A percentile compares a stretch with the other conserved stretches of the same genome.
phyloP scores from a whole-genome alignment of 2,329 filamentous ascomycete genomes.

The Fusarium verrucosum region DNA sequence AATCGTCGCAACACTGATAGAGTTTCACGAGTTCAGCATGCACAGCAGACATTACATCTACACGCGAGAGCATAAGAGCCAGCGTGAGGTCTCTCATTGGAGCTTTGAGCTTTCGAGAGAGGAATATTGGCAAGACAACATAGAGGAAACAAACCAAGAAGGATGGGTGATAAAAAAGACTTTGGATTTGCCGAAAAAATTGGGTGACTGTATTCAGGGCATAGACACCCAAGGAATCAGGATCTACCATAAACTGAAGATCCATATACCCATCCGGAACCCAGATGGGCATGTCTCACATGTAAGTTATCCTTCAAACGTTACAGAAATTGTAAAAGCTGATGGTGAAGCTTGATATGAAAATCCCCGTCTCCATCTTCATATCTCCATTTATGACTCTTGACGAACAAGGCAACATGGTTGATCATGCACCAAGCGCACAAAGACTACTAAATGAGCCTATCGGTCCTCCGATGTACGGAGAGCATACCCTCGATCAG shows the following conservation, averaged over 20 bases:
- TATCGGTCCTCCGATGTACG: constrained; percentile 87
- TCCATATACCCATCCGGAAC: constrained; percentile 89
- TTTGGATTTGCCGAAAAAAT: constrained; percentile 77
- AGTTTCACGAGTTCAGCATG: constrained; percentile 74
- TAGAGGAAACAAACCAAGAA: constrained; percentile 72
- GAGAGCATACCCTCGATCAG: constrained; percentile 88
- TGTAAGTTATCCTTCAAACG: constrained; percentile 54
- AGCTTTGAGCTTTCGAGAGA: constrained; percentile 62
- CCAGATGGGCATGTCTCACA: constrained; percentile 94
- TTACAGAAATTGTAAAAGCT: not conserved
- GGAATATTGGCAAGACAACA: constrained; percentile 72
- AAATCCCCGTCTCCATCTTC: constrained; percentile 88
- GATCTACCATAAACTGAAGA: constrained; percentile 87
- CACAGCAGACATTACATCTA: constrained; percentile 56
- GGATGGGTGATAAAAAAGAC: constrained; percentile 69
- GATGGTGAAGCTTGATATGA: constrained; percentile 74
- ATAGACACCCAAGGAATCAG: constrained; percentile 88
- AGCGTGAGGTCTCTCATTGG: constrained; percentile 70
- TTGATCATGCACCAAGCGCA: constrained; percentile 62
- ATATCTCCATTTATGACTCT: constrained; percentile 92
- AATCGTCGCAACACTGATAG: constrained; percentile 80
- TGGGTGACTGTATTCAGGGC: constrained; percentile 86
- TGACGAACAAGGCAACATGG: constrained; percentile 82
- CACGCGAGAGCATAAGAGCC: constrained; percentile 66
- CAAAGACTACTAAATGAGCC: constrained; percentile 62